phyloP scores from a whole-genome alignment of 2,329 filamentous ascomycete species.

The Ophioceras dolichostomum region DNA sequence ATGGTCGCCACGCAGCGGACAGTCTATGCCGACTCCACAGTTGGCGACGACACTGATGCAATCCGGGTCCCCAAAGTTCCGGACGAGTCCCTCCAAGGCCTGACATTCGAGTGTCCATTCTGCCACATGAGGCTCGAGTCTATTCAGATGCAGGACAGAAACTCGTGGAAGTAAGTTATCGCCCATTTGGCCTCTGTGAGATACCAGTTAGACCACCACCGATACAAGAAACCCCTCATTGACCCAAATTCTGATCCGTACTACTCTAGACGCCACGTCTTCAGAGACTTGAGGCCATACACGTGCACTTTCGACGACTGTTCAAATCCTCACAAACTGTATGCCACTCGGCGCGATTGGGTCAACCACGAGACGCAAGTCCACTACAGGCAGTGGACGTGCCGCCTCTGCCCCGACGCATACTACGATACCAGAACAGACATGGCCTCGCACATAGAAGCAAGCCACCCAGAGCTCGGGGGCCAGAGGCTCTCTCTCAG shows the following conservation, averaged over 20 bases:
- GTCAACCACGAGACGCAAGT: constrained; percentile 11
- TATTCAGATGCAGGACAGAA: constrained; percentile 1
- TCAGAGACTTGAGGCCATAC: constrained; percentile 14
- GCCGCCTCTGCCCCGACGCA: neutral
- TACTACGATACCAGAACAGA: neutral
- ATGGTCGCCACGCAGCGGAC: neutral
- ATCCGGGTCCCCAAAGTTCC: neutral
- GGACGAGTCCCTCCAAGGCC: neutral
- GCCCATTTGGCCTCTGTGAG: too few species aligned
- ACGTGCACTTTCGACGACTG: constrained; percentile 13
- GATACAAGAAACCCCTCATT: too few species aligned
- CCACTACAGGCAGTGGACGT: constrained; percentile 10
- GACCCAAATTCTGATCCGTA: neutral
- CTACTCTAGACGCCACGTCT: constrained; percentile 9
- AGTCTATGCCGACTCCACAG: neutral
- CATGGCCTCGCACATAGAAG: neutral
- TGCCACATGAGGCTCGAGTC: constrained; percentile 2
- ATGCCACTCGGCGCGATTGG: constrained; percentile 11
- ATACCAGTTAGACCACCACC: too few species aligned
- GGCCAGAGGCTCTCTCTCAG: neutral
- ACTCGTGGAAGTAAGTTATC: constrained; percentile 4
- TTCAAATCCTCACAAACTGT: constrained; percentile 7
- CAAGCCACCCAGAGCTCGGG: too few species aligned
- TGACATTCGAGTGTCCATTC: neutral
- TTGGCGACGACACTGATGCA: neutral